Percentiles rank a stretch among this genome's conserved stretches.
Conservation (phyloP, 768 basidiomycete genomes). For the Lactifluus hygrophoroides region DNA sequence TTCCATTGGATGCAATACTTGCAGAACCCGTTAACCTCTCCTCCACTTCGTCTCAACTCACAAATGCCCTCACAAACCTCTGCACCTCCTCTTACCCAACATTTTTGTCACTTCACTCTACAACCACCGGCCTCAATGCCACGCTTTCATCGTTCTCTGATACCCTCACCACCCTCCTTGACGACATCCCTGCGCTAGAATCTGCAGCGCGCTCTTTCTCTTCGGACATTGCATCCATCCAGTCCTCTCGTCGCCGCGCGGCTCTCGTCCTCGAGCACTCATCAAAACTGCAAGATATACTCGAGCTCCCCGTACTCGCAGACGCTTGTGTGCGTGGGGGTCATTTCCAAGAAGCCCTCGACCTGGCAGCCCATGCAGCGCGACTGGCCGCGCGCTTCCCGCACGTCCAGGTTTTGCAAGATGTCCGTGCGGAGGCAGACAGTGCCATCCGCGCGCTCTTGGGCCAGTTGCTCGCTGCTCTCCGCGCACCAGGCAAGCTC, state of each 20-base stretch:
- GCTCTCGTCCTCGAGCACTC: slow-evolving; percentile 87
- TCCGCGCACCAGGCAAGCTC: slow-evolving; percentile 81
- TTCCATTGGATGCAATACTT: slow-evolving; percentile 59
- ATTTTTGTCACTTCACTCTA: slow-evolving; percentile 79
- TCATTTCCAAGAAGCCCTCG: slow-evolving; percentile 86
- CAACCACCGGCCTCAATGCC: slow-evolving; percentile 61
- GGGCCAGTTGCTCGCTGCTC: slow-evolving; percentile 62
- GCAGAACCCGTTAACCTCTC: slow-evolving; percentile 68
- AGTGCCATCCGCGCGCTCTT: slow-evolving; percentile 62
- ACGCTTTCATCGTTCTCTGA: slow-evolving; percentile 69
- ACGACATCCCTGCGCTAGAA: slow-evolving; percentile 72
- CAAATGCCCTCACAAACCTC: slow-evolving; percentile 80
- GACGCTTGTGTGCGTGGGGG: slow-evolving; percentile 92
- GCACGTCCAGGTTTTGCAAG: slow-evolving; percentile 44
- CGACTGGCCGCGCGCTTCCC: slow-evolving; percentile 34
- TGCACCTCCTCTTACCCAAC: slow-evolving; percentile 89
- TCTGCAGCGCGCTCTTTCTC: slow-evolving; percentile 63
- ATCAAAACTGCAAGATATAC: slow-evolving; percentile 84
- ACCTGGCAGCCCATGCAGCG: slow-evolving; percentile 66
- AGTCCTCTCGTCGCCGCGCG: slow-evolving; percentile 66
- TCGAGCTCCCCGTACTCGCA: slow-evolving; percentile 85
- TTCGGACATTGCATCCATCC: slow-evolving; percentile 62
- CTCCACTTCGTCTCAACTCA: slow-evolving; percentile 79
- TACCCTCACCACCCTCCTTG: slow-evolving; percentile 63
- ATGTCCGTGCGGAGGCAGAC: slow-evolving; percentile 59